Base-by-base conservation (phyloP, 768 basidiomycete genomes). In the Russula abietina region DNA sequence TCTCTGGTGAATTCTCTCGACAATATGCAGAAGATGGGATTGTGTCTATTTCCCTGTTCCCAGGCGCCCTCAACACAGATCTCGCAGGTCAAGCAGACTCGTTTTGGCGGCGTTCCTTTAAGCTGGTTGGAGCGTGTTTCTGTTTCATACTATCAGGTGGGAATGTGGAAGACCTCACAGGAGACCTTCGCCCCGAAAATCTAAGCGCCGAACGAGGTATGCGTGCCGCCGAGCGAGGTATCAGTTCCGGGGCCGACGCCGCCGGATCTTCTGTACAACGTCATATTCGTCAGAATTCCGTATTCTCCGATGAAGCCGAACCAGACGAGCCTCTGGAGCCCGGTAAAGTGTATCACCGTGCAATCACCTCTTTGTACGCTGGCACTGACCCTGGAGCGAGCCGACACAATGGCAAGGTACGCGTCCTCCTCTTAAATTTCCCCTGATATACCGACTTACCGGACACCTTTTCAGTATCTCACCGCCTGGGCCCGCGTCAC, bases 401-500 rank as follows among this genome's bases (percentile, higher is more conserved):
- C 36, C 16, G 26, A 4, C 38, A 46, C 2, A 65, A 46, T 49
- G 65, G 65, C 30, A 65, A 51, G 62, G 62, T 60, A 30, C 3
- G 57, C 43, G 0, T 33, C 51, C 5, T 39, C 33, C 5, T 39
- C 33, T 2, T 22, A 7, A 38, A 36, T 49, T n/a, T 4, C 5
- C 1, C 5, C 17, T n/a, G 8, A 22, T 8, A 12, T 39, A 33
- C 48, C 36, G 9, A n/a, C 38, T 45, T n/a, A 33, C n/a, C 11
- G 51, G 32, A 38, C 8, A 26, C 22, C 11, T 28, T 38, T 26
- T 8, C 45, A 67, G 66, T 67, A 61, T 45, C 49, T 67, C 3
- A 61, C 60, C 5, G 41, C 57, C 2, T 67, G 64, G 64, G 66
- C 64, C 11, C 66, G 64, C 17, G 12, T 51, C 45, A 30, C 57